These are phyloP conservation scores for Aspergillus sp. DNA, from an alignment of 2,329 filamentous ascomycete genomes.

Conservation along the genomic window DNA sequence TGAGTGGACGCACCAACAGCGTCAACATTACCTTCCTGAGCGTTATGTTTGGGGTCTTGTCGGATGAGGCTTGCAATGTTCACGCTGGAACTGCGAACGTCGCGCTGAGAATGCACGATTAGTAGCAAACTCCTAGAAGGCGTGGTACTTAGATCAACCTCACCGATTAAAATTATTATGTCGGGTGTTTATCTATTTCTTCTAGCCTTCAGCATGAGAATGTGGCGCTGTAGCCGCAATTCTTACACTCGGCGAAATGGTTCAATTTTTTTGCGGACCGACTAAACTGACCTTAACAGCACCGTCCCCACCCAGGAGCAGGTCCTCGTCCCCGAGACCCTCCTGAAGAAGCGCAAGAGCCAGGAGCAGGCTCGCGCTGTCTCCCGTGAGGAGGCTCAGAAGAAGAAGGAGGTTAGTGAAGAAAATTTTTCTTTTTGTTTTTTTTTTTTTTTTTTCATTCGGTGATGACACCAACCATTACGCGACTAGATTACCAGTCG, in stretches of 20 bases:
- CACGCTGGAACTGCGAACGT: constrained; percentile 25
- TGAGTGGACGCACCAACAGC: constrained; percentile 32
- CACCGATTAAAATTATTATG: constrained; percentile 76
- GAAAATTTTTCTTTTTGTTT: constrained; percentile 14
- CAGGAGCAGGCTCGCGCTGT: constrained; percentile 98
- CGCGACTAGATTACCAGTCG: constrained; percentile 90
- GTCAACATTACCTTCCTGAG: constrained; percentile 55
- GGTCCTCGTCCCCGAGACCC: constrained; percentile 96
- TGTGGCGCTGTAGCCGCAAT: constrained; percentile 88
- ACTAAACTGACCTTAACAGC: constrained; percentile 77
- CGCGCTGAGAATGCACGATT: constrained; percentile 27
- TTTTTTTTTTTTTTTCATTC: constrained; percentile 13
- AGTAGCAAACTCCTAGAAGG: constrained; percentile 21
- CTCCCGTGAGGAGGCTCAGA: constrained; percentile 73
- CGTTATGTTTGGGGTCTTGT: constrained; percentile 67
- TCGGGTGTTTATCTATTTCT: constrained; percentile 68
- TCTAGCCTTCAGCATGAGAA: constrained; percentile 71
- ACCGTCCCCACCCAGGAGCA: constrained; percentile 92
- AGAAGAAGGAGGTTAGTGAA: constrained; percentile 83
- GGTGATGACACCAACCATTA: constrained; percentile 86
- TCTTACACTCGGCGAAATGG: constrained; percentile 77
- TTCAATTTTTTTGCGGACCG: constrained; percentile 64
- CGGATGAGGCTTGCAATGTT: constrained; percentile 60
- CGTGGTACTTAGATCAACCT: constrained; percentile 41
- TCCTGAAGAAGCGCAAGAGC: constrained; percentile 99